Conservation (phyloP, 2,329 filamentous ascomycete species). For the Paracoccidioides lutzii region DNA sequence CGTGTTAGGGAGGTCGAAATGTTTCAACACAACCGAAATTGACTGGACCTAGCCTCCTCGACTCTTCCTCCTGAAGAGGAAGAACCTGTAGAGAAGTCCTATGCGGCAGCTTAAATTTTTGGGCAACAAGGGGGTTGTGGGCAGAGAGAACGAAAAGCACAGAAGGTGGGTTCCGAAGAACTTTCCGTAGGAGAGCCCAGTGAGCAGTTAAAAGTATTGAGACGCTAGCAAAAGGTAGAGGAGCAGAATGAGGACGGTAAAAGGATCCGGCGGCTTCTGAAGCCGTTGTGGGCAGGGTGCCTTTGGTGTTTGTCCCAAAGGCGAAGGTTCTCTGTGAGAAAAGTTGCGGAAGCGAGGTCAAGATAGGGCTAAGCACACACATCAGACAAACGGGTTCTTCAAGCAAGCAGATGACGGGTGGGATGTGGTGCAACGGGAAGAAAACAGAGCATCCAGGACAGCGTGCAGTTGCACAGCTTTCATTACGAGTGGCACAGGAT, state of each 20-base stretch:
- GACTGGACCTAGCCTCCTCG: slow-evolving; percentile 93
- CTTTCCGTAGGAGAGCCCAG: slow-evolving; percentile 30
- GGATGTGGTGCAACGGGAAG: neutral
- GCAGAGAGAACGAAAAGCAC: slow-evolving; percentile 27
- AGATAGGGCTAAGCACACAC: neutral
- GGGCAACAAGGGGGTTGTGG: slow-evolving; percentile 39
- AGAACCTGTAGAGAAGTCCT: slow-evolving; percentile 95
- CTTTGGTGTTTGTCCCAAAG: slow-evolving; percentile 30
- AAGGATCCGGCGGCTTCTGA: slow-evolving; percentile 18
- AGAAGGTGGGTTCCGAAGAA: slow-evolving; percentile 20
- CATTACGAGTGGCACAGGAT: neutral
- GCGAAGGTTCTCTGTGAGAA: slow-evolving; percentile 10
- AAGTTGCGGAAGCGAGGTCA: neutral
- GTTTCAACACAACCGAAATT: slow-evolving; percentile 70
- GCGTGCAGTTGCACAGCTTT: neutral
- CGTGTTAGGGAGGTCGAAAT: slow-evolving; percentile 88
- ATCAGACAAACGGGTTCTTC: neutral
- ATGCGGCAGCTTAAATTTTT: slow-evolving; percentile 93
- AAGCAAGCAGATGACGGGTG: neutral
- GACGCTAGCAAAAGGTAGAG: slow-evolving; percentile 27
- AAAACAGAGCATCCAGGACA: neutral
- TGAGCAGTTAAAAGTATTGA: slow-evolving; percentile 34
- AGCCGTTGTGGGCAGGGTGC: slow-evolving; percentile 28
- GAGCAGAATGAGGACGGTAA: slow-evolving; percentile 3
- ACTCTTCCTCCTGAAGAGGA: slow-evolving; percentile 99